Percentiles rank a stretch among this genome's conserved stretches.
phyloP scores from a whole-genome alignment of 2,329 filamentous ascomycete genomes.

The Fusarium devonianum region DNA sequence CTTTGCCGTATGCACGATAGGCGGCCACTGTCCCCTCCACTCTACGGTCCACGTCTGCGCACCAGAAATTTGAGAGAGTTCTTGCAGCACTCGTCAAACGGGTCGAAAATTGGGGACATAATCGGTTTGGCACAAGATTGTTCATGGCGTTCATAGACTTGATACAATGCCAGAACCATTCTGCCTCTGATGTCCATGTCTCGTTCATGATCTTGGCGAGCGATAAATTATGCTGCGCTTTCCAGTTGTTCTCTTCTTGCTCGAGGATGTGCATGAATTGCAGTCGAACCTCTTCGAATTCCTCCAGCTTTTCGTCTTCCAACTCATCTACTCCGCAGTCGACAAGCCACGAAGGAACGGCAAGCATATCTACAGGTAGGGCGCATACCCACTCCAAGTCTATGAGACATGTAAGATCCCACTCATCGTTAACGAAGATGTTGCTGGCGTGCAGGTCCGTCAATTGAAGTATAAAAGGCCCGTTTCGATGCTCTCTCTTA shows the following conservation, averaged over 20 bases:
- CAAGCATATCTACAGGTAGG: slow-evolving; percentile 6
- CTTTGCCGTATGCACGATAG: no score
- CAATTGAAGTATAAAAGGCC: slow-evolving; percentile 5
- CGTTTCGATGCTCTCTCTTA: not conserved
- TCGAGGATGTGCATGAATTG: slow-evolving; percentile 6
- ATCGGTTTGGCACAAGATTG: slow-evolving; percentile 2
- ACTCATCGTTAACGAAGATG: slow-evolving; percentile 2
- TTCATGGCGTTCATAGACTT: slow-evolving; percentile 4
- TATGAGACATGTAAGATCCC: slow-evolving; percentile 7
- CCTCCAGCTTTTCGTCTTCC: not conserved
- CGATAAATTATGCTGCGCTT: not conserved
- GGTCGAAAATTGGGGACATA: slow-evolving; percentile 10
- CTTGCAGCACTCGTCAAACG: not conserved
- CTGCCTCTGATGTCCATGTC: slow-evolving; percentile 6
- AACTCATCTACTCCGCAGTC: not conserved
- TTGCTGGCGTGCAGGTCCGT: slow-evolving; percentile 4
- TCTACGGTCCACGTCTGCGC: no score
- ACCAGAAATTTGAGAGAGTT: slow-evolving; percentile 6
- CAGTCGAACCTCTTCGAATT: not conserved
- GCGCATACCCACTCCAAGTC: slow-evolving; percentile 10
- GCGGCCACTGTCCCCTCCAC: no score
- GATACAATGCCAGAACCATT: slow-evolving; percentile 13
- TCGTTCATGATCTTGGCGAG: slow-evolving; percentile 8
- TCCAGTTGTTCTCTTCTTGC: slow-evolving; percentile 1
- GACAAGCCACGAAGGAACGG: slow-evolving; percentile 10